These are phyloP conservation scores for Physcomitrellopsis africana DNA, from an alignment of 225 moss, liverwort and hornwort genomes.

Conservation along the genomic window DNA sequence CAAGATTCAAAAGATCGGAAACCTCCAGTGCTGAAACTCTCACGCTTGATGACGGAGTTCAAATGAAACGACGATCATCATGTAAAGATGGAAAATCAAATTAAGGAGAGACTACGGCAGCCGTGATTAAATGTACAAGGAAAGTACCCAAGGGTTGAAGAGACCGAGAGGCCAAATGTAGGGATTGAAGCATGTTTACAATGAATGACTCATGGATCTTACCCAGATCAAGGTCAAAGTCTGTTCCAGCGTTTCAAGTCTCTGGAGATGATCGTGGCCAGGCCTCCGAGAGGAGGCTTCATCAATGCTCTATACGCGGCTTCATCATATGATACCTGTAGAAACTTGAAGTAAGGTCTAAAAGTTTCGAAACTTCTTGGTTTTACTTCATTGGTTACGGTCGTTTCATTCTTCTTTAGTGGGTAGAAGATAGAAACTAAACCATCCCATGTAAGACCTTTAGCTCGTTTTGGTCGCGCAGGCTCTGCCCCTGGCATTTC, in stretches of 20 bases:
- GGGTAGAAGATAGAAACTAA: conserved; percentile 71
- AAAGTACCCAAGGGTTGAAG: conserved; percentile 35
- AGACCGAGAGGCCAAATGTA: conserved; percentile 17
- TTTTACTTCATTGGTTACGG: conserved; percentile 46
- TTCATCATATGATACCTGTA: conserved; percentile 70
- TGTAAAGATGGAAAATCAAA: conserved; percentile 19
- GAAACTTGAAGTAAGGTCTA: conserved; percentile 66
- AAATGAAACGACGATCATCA: conserved; percentile 9
- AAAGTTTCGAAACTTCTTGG: conserved; percentile 48
- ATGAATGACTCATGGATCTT: conserved; percentile 11
- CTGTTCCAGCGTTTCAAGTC: conserved; percentile 45
- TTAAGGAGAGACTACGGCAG: conserved; percentile 20
- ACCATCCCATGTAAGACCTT: conserved; percentile 67
- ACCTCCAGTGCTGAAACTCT: no score
- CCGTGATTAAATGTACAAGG: conserved; percentile 33
- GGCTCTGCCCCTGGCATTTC: conserved; percentile 44
- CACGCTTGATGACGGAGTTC: not conserved
- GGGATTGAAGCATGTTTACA: conserved; percentile 22
- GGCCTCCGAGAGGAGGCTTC: conserved; percentile 83
- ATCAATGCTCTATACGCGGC: conserved; percentile 74
- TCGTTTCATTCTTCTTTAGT: conserved; percentile 50
- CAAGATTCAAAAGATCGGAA: no score
- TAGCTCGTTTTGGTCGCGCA: conserved; percentile 45
- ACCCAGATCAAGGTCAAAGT: conserved; percentile 22
- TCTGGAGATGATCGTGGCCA: conserved; percentile 52